phyloP scores from a whole-genome alignment of 805 yeast genomes.

The Diddensiella caesifluorescens region DNA sequence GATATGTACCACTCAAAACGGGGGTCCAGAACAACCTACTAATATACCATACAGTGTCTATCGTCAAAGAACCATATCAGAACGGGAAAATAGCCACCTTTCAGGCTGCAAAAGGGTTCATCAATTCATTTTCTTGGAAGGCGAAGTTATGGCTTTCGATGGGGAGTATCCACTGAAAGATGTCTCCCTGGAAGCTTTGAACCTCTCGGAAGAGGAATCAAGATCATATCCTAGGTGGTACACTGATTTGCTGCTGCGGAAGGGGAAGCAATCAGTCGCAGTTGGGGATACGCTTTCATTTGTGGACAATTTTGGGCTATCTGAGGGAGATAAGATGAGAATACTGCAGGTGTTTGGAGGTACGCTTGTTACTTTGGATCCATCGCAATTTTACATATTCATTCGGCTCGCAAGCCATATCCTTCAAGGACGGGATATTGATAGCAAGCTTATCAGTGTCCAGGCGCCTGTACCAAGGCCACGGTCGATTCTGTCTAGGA shows the following conservation, averaged over 20 bases:
- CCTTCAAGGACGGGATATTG: constrained; percentile 43
- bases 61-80: no score
- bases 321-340: constrained; percentile 42
- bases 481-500: constrained; percentile 63
- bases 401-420: constrained; percentile 75
- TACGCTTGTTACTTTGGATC: constrained; percentile 53
- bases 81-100: no score
- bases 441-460: constrained; percentile 32
- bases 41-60: no score
- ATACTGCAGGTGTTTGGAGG: constrained; percentile 30
- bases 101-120: background rate
- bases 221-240: constrained; percentile 92
- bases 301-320: constrained; percentile 67
- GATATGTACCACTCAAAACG: no score
- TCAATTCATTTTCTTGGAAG: no score
- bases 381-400: constrained; percentile 88
- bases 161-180: constrained; percentile 7
- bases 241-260: constrained; percentile 70
- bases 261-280: constrained; percentile 55
- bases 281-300: constrained; percentile 76
- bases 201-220: constrained; percentile 70
- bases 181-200: constrained; percentile 34
- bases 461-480: constrained; percentile 75
- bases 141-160: constrained; percentile 1
- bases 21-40: no score